phyloP scores from a whole-genome alignment of 1,284 basidiomycete genomes.

The Ceratobasidium papillatum region DNA sequence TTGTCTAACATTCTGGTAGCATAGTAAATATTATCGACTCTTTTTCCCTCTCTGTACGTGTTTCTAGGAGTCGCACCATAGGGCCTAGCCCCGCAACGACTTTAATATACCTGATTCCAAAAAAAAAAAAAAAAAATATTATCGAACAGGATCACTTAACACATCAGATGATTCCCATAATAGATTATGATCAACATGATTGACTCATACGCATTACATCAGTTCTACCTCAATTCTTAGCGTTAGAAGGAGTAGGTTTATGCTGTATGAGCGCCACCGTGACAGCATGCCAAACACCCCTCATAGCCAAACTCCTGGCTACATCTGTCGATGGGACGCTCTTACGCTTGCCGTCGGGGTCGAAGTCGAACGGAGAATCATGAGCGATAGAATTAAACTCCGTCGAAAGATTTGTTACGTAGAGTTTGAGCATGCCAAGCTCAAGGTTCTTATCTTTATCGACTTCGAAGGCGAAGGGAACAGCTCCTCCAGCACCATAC shows the following conservation, averaged over 20 bases:
- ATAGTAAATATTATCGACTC: no score
- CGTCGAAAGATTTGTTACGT: constrained; percentile 5
- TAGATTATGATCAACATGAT: no score
- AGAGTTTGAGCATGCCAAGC: constrained; percentile 25
- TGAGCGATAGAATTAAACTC: constrained; percentile 27
- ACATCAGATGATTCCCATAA: no score
- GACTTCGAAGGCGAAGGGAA: constrained; percentile 7
- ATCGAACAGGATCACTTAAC: no score
- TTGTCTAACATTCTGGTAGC: no score
- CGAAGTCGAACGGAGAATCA: background rate
- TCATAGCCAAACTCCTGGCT: background rate
- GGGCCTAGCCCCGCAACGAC: no score
- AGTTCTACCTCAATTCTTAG: background rate
- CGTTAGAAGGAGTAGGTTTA: background rate
- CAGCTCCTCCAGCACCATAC: constrained; percentile 30
- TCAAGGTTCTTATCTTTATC: background rate
- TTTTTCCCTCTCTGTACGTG: no score
- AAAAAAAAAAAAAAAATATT: no score
- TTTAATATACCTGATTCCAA: no score
- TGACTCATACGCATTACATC: no score
- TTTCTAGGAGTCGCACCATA: no score
- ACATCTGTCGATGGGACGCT: background rate
- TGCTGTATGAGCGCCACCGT: background rate
- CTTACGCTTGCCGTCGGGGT: background rate
- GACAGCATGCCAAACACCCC: constrained; percentile 9